Evolutionary conservation across 2,329 filamentous ascomycete genomes (phyloP), one percentile per base, ranked within the genome.

Genomic region (Verticillium tricorpus): DNA sequence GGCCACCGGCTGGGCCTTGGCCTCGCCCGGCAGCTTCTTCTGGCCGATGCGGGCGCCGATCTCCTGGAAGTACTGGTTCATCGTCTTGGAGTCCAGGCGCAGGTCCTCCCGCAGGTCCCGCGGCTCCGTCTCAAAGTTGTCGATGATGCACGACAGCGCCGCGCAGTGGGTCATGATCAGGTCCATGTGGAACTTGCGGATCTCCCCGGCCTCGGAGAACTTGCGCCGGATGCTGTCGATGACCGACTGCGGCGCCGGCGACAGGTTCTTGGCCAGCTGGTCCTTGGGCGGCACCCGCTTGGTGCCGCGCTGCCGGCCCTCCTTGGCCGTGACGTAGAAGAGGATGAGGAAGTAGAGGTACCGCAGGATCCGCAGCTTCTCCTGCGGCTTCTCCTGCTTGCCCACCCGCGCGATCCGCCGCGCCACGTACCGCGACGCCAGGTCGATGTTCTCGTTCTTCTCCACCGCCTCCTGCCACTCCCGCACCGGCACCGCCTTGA

Each of bases 121-220:
- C 7, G 88, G 88, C 69, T 93, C 88, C 61, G 91, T 86, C 70
- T 88, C 86, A 70, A 87, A 92, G 70, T 89, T 87, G 69, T 93
- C 89, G 19, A 93, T 78, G 64, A 91, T 85, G 71, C 90, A 83
- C 32, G 88, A 85, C 63, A 93, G 81, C 1, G 85, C 89, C 68
- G 87, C 89, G 69, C 90, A 85, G 74, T 93, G 89, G 17, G 90
- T 91, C 69, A 88, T 86, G 35, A 93, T 76, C 64, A 91, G 81
- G 70, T 94, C 89, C 35, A 82, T 76, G 71, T 92, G 86, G 77
- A 87, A 90, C 71, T 90, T 91, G 61, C 86, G 83, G 76, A 94
- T 85, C 63, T 85, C 80, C 25, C 83, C 83, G 37, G 75, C 79
- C 52, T 87, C 82, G 1, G 86, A 86, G 70, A 93, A 94, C 68